Conservation (phyloP, 176 grass and related monocot species). For the Tillandsia fasciculata region DNA sequence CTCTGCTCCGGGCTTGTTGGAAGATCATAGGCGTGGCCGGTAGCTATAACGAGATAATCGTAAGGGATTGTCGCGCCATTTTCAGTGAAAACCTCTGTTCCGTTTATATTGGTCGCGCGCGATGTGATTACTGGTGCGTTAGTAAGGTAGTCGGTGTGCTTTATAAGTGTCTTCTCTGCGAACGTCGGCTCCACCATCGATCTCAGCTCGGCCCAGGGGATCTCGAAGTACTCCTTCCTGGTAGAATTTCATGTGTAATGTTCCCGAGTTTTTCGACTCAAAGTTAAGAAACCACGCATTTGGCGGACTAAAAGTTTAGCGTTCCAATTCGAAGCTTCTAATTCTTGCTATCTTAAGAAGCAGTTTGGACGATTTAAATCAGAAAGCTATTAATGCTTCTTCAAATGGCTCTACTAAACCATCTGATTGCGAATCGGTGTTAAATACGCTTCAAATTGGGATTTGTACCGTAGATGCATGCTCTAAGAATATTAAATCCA, state of each 20-base stretch:
- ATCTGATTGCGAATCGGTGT: no score
- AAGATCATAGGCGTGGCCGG: slow-evolving; percentile 44
- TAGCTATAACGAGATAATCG: slow-evolving; percentile 73
- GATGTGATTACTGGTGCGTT: slow-evolving; percentile 47
- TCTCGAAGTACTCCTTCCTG: slow-evolving; percentile 90
- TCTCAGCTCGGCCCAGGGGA: slow-evolving; percentile 72
- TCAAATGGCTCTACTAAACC: no score
- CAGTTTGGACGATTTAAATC: no score
- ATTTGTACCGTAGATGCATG: no score
- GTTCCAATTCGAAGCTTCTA: no score
- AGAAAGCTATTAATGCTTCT: no score
- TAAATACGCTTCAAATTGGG: no score
- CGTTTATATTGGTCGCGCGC: slow-evolving; percentile 52
- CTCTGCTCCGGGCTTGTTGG: slow-evolving; percentile 50
- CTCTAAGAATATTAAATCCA: no score
- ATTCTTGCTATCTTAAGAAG: no score
- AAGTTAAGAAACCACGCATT: no score
- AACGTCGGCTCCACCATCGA: slow-evolving; percentile 75
- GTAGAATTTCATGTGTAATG: background rate
- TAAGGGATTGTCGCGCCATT: slow-evolving; percentile 46
- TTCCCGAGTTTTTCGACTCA: no score
- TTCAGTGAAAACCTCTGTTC: slow-evolving; percentile 42
- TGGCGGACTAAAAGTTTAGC: no score
- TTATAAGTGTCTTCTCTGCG: slow-evolving; percentile 60
- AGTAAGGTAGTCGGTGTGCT: slow-evolving; percentile 69